Evolutionary conservation across 805 yeast species (phyloP).

Genomic region (Cyberlindnera xylosilytica): DNA sequence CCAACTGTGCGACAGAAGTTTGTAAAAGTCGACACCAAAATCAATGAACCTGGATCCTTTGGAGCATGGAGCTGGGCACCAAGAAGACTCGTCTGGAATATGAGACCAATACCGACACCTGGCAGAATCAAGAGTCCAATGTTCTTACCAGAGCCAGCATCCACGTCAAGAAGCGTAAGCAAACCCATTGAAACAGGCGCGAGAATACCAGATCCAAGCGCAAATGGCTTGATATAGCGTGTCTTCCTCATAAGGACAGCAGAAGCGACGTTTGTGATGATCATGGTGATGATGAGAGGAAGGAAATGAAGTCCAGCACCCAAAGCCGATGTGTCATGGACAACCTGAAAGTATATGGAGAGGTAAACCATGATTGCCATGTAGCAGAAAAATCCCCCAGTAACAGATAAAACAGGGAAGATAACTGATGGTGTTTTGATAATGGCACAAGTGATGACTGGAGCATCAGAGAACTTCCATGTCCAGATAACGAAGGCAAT

Average conservation of each 20-base stretch:
- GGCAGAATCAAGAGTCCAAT: slow-evolving; percentile 37
- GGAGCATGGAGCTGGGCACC: slow-evolving; percentile 41
- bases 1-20: slow-evolving; percentile 41
- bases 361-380: slow-evolving; percentile 4
- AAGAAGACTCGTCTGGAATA: slow-evolving; percentile 31
- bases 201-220: slow-evolving; percentile 27
- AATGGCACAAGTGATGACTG: slow-evolving; percentile 24
- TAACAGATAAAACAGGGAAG: neutral
- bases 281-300: slow-evolving; percentile 40
- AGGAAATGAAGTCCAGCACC: slow-evolving; percentile 42
- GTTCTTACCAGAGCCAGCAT: slow-evolving; percentile 27
- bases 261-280: slow-evolving; percentile 15
- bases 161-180: slow-evolving; percentile 29
- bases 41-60: slow-evolving; percentile 43
- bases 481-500: slow-evolving; percentile 3
- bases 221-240: slow-evolving; percentile 35
- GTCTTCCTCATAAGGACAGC: slow-evolving; percentile 33
- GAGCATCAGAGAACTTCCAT: slow-evolving; percentile 2
- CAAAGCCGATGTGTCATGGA: slow-evolving; percentile 37
- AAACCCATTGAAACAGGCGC: slow-evolving; percentile 35
- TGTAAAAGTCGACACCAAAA: slow-evolving; percentile 41
- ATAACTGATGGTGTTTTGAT: neutral
- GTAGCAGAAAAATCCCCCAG: slow-evolving; percentile 4
- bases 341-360: slow-evolving; percentile 20
- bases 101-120: slow-evolving; percentile 33